Evolutionary conservation across 345 rosid species (phyloP).

Genomic region (Arabis hirsuta): DNA sequence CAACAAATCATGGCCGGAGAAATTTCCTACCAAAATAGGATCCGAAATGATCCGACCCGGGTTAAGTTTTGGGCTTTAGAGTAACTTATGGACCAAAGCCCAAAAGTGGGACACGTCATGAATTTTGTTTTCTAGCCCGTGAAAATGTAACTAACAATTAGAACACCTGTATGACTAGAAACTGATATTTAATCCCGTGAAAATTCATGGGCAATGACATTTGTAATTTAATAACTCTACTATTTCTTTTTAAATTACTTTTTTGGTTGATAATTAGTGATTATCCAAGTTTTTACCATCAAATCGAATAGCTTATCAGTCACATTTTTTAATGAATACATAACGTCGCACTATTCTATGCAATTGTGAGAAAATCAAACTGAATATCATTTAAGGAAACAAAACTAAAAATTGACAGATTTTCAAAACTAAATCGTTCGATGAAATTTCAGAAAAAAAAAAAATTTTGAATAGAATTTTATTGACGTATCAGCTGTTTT

Average conservation of each 20-base stretch:
- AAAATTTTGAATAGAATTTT: no score
- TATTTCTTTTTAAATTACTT: no score
- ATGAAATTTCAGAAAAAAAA: no score
- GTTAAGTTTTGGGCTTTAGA: not conserved
- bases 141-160: slow-evolving; percentile 19
- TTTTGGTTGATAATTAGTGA: no score
- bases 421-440: no score
- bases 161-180: not conserved
- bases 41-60: slow-evolving; percentile 36
- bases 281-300: no score
- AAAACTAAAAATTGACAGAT: no score
- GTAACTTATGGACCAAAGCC: slow-evolving; percentile 11
- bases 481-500: not conserved
- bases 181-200: slow-evolving; percentile 20
- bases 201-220: not conserved
- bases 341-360: no score
- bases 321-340: no score
- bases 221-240: not conserved
- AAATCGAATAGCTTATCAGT: no score
- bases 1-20: slow-evolving; percentile 35
- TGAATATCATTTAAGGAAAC: no score
- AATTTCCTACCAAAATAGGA: slow-evolving; percentile 28
- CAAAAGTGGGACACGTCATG: not conserved
- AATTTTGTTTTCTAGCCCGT: slow-evolving; percentile 24
- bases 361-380: no score